phyloP scores from a whole-genome alignment of 2,329 filamentous ascomycete species.

The Xylariales sp. region DNA sequence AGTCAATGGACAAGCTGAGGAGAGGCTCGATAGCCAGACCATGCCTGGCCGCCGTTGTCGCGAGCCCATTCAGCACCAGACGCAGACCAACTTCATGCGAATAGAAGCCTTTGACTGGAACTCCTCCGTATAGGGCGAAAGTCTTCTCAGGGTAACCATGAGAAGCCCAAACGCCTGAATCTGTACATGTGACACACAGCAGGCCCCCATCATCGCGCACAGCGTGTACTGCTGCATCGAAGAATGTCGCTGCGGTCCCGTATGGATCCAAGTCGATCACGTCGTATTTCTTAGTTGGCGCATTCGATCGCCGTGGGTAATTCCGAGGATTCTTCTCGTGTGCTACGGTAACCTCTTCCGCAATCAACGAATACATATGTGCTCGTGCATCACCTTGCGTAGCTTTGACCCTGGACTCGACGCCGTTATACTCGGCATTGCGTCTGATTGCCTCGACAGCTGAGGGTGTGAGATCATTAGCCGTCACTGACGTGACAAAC shows the following conservation, averaged over 20 bases:
- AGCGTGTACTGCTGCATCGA: conserved; percentile 85
- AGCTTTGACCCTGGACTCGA: conserved; percentile 65
- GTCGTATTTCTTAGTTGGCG: conserved; percentile 65
- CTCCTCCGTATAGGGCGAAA: conserved; percentile 87
- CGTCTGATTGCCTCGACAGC: conserved; percentile 76
- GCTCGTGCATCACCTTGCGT: conserved; percentile 78
- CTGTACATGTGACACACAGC: conserved; percentile 92
- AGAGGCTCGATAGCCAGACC: conserved; percentile 86
- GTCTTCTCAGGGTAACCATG: conserved; percentile 93
- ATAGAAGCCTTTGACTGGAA: conserved; percentile 77
- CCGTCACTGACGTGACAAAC: conserved; percentile 73
- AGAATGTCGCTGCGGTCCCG: conserved; percentile 85
- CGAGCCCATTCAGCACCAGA: conserved; percentile 77
- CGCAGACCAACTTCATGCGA: conserved; percentile 88
- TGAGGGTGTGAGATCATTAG: conserved; percentile 79
- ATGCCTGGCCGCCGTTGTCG: conserved; percentile 75
- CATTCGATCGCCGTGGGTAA: conserved; percentile 30
- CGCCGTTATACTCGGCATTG: conserved; percentile 79
- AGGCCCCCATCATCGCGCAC: conserved; percentile 81
- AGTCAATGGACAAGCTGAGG: conserved; percentile 91
- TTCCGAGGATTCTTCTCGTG: conserved; percentile 32
- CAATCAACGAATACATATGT: conserved; percentile 79
- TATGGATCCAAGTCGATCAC: conserved; percentile 97
- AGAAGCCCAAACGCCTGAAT: conserved; percentile 91
- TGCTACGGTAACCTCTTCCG: conserved; percentile 43